Conservation (phyloP, 208 protist genomes). For the Leishmania tropica region DNA sequence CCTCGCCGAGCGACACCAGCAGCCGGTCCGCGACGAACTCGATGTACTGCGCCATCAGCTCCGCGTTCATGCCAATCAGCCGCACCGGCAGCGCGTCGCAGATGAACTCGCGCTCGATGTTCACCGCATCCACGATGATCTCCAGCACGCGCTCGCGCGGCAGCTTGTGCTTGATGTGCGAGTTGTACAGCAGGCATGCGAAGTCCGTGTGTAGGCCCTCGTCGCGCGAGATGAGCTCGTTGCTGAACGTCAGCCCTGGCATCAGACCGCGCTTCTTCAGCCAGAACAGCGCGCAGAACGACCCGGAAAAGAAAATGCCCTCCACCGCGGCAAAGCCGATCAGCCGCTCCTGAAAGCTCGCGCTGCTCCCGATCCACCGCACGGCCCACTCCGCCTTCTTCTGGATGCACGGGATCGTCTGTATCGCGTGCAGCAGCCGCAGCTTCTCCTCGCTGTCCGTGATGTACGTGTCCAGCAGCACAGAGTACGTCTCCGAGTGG, state of each 20-base stretch:
- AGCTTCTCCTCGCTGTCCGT: conserved; percentile 92
- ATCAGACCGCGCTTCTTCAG: conserved; percentile 99
- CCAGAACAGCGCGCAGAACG: conserved; percentile 99
- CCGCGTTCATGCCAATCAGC: conserved; percentile 99
- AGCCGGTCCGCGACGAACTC: conserved; percentile 99
- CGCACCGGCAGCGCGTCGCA: conserved; percentile 97
- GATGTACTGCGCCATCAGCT: conserved; percentile 99
- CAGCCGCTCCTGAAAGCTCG: conserved; percentile 96
- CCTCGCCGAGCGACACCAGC: conserved; percentile 93
- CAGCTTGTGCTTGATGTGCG: conserved; percentile 94
- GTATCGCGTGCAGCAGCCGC: conserved; percentile 96
- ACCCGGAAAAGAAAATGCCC: conserved; percentile 99
- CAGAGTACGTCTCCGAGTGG: conserved; percentile 96
- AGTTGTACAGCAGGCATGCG: conserved; percentile 97
- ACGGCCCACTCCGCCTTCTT: conserved; percentile 99
- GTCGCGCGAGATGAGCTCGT: conserved; percentile 99
- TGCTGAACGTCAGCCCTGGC: conserved; percentile 99
- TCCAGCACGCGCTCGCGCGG: conserved; percentile 66
- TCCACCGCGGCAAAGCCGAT: conserved; percentile 99
- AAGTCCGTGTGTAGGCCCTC: conserved; percentile 99
- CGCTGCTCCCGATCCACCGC: conserved; percentile 76
- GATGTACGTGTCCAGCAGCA: conserved; percentile 98
- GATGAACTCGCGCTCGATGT: conserved; percentile 98
- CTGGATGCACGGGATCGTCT: conserved; percentile 96
- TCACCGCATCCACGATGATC: conserved; percentile 96